These are phyloP conservation scores for Mrakia gelida DNA, from an alignment of 768 basidiomycete genomes.

Conservation along the genomic window DNA sequence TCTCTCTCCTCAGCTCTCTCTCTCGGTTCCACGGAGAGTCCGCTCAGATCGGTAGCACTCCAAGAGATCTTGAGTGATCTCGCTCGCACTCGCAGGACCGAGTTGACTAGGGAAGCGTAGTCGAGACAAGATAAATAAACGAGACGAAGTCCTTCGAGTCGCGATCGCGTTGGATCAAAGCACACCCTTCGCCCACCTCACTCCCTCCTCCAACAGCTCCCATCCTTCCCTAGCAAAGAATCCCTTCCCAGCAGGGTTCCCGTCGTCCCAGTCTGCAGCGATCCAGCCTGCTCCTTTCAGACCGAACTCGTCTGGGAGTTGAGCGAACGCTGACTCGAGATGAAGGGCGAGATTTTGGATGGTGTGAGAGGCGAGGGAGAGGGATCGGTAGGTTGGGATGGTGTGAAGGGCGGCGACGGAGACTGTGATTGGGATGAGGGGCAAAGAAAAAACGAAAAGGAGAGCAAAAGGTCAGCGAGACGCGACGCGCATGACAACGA, in stretches of 20 bases:
- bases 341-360: background rate
- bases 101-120: too few species aligned
- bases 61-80: too few species aligned
- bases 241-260: slow-evolving; percentile 4
- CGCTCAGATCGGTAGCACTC: too few species aligned
- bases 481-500: background rate
- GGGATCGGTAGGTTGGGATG: slow-evolving; percentile 4
- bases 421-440: background rate
- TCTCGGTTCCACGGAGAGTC: too few species aligned
- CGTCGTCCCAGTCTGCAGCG: slow-evolving; percentile 21
- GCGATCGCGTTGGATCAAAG: background rate
- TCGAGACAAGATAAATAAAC: background rate
- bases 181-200: slow-evolving; percentile 15
- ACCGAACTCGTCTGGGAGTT: slow-evolving; percentile 1
- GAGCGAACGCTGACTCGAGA: background rate
- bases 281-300: slow-evolving; percentile 5
- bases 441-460: background rate
- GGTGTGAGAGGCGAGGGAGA: slow-evolving; percentile 20
- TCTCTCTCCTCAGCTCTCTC: too few species aligned
- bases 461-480: background rate
- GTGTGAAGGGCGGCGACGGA: slow-evolving; percentile 23
- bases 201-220: slow-evolving; percentile 23
- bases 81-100: too few species aligned
- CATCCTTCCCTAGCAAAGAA: slow-evolving; percentile 16
- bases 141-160: background rate